phyloP scores from a whole-genome alignment of 2,329 filamentous ascomycete species.

The Colletotrichum sojae region DNA sequence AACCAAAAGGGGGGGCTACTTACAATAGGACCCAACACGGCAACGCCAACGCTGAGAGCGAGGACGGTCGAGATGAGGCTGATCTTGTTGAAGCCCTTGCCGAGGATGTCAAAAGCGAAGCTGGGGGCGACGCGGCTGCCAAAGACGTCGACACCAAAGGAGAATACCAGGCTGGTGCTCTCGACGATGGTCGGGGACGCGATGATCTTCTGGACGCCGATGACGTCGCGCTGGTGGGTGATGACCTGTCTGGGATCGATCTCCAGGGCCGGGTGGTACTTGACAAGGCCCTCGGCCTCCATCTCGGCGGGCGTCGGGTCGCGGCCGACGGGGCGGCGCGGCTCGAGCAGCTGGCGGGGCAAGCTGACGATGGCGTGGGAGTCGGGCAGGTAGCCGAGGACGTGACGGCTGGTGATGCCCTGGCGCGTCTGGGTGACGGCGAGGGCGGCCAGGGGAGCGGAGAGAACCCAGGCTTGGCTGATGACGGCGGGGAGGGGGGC shows the following conservation, averaged over 20 bases:
- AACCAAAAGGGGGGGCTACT: constrained; percentile 50
- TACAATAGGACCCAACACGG: constrained; percentile 88
- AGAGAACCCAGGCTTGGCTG: constrained; percentile 85
- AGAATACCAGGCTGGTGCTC: constrained; percentile 91
- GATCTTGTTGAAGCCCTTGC: constrained; percentile 93
- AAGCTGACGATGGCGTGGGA: constrained; percentile 84
- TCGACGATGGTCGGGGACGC: constrained; percentile 86
- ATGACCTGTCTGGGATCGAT: constrained; percentile 86
- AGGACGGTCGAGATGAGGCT: constrained; percentile 87
- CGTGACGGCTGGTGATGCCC: constrained; percentile 87
- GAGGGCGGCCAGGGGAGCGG: constrained; percentile 83
- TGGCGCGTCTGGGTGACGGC: constrained; percentile 91
- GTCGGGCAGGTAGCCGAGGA: constrained; percentile 83
- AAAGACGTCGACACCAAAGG: constrained; percentile 90
- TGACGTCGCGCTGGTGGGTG: constrained; percentile 85
- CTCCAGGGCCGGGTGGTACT: constrained; percentile 83
- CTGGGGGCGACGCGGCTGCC: constrained; percentile 90
- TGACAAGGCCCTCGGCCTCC: constrained; percentile 83
- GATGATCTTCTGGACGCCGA: constrained; percentile 81
- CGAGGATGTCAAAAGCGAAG: constrained; percentile 90
- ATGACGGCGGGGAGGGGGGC: constrained; percentile 79
- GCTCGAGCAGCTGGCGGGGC: constrained; percentile 84
- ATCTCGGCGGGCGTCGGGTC: constrained; percentile 85
- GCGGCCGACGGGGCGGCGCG: constrained; percentile 86
- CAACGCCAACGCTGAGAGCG: constrained; percentile 82